These are phyloP conservation scores for Coemansia sp. DNA, from an alignment of 192 early-diverging fungal genomes.

Conservation along the genomic window DNA sequence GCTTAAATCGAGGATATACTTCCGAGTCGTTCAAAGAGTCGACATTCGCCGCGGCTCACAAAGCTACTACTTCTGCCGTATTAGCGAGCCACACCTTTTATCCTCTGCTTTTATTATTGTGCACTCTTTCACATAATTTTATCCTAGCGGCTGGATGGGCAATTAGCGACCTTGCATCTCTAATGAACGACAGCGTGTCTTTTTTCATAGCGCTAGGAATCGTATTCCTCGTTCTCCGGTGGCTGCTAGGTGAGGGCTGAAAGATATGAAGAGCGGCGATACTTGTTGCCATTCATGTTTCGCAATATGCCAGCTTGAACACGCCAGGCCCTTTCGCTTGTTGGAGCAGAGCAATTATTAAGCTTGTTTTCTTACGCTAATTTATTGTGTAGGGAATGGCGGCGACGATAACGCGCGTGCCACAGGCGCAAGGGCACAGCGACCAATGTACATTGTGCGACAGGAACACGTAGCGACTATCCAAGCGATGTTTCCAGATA, in stretches of 20 bases:
- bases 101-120: not conserved
- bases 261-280: not conserved
- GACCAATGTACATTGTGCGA: slow-evolving; percentile 37
- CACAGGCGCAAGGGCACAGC: slow-evolving; percentile 14
- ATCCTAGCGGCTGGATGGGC: not conserved
- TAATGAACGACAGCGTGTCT: slow-evolving; percentile 47
- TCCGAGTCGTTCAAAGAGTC: not conserved
- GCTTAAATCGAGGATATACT: not conserved
- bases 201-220: slow-evolving; percentile 45
- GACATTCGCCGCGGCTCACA: not conserved
- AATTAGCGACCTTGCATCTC: not conserved
- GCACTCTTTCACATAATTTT: not conserved
- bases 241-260: slow-evolving; percentile 38
- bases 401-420: slow-evolving; percentile 29
- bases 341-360: not conserved
- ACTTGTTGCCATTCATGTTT: no score
- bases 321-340: not conserved
- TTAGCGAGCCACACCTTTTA: not conserved
- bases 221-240: slow-evolving; percentile 48
- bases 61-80: not conserved
- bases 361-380: not conserved
- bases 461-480: slow-evolving; percentile 65
- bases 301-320: not conserved
- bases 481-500: slow-evolving; percentile 79
- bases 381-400: slow-evolving; percentile 27